Base-by-base conservation (phyloP, 2,329 filamentous ascomycete genomes). In the Colletotrichum plurivorum region DNA sequence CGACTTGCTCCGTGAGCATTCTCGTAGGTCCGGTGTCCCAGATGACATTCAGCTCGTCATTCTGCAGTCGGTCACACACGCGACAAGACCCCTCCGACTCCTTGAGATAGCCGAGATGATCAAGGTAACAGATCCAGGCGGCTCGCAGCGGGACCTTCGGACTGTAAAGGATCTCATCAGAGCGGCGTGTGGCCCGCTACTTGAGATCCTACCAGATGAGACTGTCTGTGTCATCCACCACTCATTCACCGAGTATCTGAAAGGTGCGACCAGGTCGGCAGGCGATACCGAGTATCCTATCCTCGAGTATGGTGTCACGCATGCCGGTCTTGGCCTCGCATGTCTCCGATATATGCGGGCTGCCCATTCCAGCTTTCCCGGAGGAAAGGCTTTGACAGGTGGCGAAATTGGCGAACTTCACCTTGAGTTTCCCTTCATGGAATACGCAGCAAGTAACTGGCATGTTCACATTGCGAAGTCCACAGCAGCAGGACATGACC, bases 181-280 rank as follows among this genome's bases (percentile, higher is more conserved):
- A 41, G 73, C 74, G 25, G 77, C 79, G 3, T 84, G 81, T 69
- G 83, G 83, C 0, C 80, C 83, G 5, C 73, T 86, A 4, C 70
- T 86, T 4, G 83, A 86, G 67, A 78, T 85, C 13, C 74, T 82
- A 3, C 77, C 80, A 13, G 81, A 86, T 67, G 83, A 84, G 55
- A 82, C 80, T 0, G 74, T 85, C 22, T 78, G 76, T 20, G 78
- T 85, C 9, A 78, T 85, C 5, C 84, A 86, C 64, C 84, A 85
- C 62, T 85, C 83, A 1, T 79, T 86, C n/a, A 85, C 83, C 0
- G 84, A 86, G 65, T 85, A 81, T 73, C 76, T 85, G 12, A 72
- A 73, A 43, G 75, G 74, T 4, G 57, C 53, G 2, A 76, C 72
- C 2, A 66, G 74, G 20, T 22, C 46, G 25, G 39, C 48, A 2